Evolutionary conservation across 371 early-diverging fungal species (phyloP), one percentile per base, ranked within the genome.

Genomic region (Mortierella sp.): DNA sequence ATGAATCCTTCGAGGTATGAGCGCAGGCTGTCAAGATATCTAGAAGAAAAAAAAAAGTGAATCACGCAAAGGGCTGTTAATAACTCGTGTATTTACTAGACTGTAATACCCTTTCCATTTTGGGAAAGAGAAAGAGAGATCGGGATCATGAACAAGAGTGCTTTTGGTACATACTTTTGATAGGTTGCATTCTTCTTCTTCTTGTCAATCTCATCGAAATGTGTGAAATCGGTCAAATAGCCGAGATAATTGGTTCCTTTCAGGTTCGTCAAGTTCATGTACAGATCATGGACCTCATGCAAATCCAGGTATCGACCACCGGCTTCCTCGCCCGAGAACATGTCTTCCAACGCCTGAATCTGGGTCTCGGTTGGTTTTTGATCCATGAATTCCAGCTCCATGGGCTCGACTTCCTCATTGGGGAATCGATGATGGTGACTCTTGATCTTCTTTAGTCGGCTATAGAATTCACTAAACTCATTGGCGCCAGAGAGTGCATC

Each of bases 291-390:
- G 59, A 91, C 83, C 48, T 81, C 84, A 72, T 96, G 89, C 60
- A 99, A 83, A 81, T 99, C 99, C 69, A 99, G 81, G 64, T 92
- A 96, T 45, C 90, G 84, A 30, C 99, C 99, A 45, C 88, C 70
- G 1, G 86, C 81, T 82, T 99, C 99, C 83, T 97, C 98, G 21
- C 97, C 98, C 23, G 95, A 92, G 79, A 98, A 98, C 77, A 92
- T 71, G 48, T 86, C 89, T 60, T 98, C 97, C 51, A 98, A 75
- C 30, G 90, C 93, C 61, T 89, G 88, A 29, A 84, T 68, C 68
- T 87, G 88, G 19, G 84, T 85, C 21, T 88, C 88, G 44, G 86
- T 87, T 2, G 90, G 87, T 18, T 79, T 75, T 62, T 88, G 84
- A 62, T 86, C 84, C 59, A 88, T 84, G 60, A 94, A 91, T 64